Evolutionary conservation across 2,329 filamentous ascomycete genomes (phyloP), one percentile per base, ranked within the genome.

Genomic region (Fusarium nurragi): DNA sequence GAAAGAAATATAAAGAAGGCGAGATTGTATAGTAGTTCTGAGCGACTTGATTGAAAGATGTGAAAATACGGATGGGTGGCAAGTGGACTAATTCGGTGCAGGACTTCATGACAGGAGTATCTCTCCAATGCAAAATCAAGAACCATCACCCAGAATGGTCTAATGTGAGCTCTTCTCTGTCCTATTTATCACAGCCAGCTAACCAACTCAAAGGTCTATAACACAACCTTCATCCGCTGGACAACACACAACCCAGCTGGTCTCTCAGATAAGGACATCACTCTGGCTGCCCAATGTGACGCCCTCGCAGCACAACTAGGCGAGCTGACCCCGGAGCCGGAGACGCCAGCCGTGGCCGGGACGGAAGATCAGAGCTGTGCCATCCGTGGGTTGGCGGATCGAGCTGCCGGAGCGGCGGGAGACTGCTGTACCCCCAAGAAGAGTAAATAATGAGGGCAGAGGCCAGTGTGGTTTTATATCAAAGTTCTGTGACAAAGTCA

Each of bases 141-240:
- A 90, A 87, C 68, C 90, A 93, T 73, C 90, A 93, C 71, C 90
- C 90, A 0, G 90, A 92, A 74, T 92, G 90, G 90, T 89, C 88
- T 4, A 92, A 93, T 71, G 89, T 89, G 77, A 66, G 23, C 10
- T 21, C 14, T 11, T 26, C 8, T 37, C 19, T 23, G 32, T 43
- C 30, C 6, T 16, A 38, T 10, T n/a, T 13, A 40, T 18, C n/a
- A 22, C 30, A 21, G 8, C 18, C 19, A 47, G 23, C 57, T 66
- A 45, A 68, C n/a, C 3, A 18, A 10, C 13, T 10, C 14, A 19
- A 44, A 90, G 88, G 84, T 90, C 10, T 92, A 89, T 77, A 92
- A 90, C 73, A 88, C 84, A 7, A 86, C 86, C 1, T 87, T 87
- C 68, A 86, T 93, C 62, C 85, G 88, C 45, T 92, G 90, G 90